Evolutionary conservation across 2,329 filamentous ascomycete genomes (phyloP).

Genomic region (Xylariaceae sp.): DNA sequence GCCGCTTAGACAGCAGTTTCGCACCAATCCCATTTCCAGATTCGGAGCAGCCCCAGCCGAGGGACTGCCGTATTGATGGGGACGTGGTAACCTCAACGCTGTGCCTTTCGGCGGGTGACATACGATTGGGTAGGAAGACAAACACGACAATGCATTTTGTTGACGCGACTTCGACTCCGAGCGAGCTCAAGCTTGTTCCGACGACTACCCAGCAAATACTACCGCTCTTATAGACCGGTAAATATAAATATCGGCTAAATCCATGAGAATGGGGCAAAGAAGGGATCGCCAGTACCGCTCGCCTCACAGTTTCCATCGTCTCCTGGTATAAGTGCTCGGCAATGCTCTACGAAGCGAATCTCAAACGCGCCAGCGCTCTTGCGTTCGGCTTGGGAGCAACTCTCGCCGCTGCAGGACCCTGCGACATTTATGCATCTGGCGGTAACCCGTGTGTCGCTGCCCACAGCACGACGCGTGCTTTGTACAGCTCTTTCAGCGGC

Average conservation of each 20-base stretch:
- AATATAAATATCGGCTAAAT: slow-evolving; percentile 6
- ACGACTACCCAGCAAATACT: no score
- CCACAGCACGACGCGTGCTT: slow-evolving; percentile 62
- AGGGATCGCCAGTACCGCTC: neutral
- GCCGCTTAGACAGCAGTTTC: neutral
- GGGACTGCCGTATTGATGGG: neutral
- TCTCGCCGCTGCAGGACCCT: slow-evolving; percentile 48
- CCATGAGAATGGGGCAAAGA: neutral
- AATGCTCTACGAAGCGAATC: slow-evolving; percentile 10
- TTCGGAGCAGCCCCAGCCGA: neutral
- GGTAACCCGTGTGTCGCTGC: slow-evolving; percentile 63
- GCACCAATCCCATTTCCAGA: neutral
- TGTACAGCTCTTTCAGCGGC: slow-evolving; percentile 53
- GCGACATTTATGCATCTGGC: slow-evolving; percentile 59
- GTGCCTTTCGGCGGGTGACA: neutral
- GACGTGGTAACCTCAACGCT: neutral
- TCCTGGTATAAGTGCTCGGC: slow-evolving; percentile 1
- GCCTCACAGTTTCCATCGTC: neutral
- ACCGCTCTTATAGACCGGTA: no score
- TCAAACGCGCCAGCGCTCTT: slow-evolving; percentile 3
- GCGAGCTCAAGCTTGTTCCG: no score
- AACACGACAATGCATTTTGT: no score
- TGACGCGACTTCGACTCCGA: no score
- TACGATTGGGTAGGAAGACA: neutral
- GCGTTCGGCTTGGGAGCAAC: slow-evolving; percentile 14